A percentile compares a stretch with the other conserved stretches of the same genome.
Evolutionary conservation across 2,329 filamentous ascomycete genomes (phyloP).

Genomic region (Annulohypoxylon truncatum): DNA sequence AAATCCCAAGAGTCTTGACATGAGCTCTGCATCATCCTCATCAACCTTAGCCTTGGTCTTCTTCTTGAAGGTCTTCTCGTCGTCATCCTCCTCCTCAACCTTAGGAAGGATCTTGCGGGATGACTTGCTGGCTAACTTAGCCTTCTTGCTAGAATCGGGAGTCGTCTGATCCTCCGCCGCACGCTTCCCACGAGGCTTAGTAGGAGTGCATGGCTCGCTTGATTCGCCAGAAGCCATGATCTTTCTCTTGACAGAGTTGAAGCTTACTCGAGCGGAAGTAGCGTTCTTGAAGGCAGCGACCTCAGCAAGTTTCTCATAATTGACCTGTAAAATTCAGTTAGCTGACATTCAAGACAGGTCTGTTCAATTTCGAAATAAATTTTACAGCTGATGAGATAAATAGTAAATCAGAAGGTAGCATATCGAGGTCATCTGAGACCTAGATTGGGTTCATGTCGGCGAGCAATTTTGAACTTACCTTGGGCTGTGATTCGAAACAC

Average conservation of each 20-base stretch:
- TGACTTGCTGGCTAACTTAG: background rate
- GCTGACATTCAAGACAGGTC: background rate
- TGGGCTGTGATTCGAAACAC: conserved; percentile 23
- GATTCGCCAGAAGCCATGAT: conserved; percentile 18
- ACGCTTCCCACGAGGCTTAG: conserved; percentile 21
- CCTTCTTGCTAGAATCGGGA: conserved; percentile 17
- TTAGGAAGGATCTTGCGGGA: background rate
- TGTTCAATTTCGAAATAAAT: no score
- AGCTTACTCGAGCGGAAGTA: conserved; percentile 25
- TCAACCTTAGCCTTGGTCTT: background rate
- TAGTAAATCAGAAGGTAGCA: background rate
- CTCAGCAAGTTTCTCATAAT: conserved; percentile 36
- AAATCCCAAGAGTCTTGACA: background rate
- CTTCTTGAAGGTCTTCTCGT: background rate
- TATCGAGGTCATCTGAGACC: no score
- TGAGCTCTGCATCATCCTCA: background rate
- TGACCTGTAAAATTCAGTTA: conserved; percentile 27
- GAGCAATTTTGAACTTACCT: conserved; percentile 22
- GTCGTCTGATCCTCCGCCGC: conserved; percentile 9
- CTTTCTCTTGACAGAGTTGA: conserved; percentile 37
- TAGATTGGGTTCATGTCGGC: background rate
- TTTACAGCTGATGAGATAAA: no score
- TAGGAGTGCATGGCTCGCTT: background rate
- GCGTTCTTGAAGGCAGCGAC: conserved; percentile 35
- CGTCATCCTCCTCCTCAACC: background rate